Conservation (phyloP, 2,329 filamentous ascomycete genomes). For the Alternaria viburni region DNA sequence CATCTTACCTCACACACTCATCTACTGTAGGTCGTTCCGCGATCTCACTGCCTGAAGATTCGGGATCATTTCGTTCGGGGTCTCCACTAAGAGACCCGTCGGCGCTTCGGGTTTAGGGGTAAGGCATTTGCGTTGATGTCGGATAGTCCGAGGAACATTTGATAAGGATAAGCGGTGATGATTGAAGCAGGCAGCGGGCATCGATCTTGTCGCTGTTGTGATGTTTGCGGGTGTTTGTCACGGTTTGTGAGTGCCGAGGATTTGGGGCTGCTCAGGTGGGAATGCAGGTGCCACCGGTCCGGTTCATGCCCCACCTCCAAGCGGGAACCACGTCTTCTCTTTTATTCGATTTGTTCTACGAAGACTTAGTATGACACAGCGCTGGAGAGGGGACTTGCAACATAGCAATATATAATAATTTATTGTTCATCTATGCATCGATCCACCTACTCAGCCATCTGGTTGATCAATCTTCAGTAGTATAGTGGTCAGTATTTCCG, state of each 20-base stretch:
- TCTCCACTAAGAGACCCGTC: too few relatives aligned
- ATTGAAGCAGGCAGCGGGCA: not conserved
- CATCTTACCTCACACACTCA: not conserved
- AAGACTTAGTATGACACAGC: too few relatives aligned
- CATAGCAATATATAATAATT: too few relatives aligned
- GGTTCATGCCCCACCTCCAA: not conserved
- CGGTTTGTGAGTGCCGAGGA: not conserved
- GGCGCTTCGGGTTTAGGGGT: not conserved
- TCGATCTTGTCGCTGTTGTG: not conserved
- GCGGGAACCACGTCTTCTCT: not conserved
- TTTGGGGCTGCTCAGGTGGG: not conserved
- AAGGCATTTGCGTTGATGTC: not conserved
- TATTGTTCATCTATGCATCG: too few relatives aligned
- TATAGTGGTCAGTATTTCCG: slow-evolving; percentile 24
- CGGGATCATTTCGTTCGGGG: not conserved
- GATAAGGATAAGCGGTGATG: not conserved
- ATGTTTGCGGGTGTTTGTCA: not conserved
- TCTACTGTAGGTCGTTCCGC: not conserved
- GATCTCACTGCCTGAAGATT: not conserved
- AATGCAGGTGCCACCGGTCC: not conserved
- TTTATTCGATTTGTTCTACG: too few relatives aligned
- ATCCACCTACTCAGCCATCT: not conserved
- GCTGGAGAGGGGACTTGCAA: too few relatives aligned
- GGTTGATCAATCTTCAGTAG: slow-evolving; percentile 12
- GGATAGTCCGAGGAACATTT: not conserved